Conservation (phyloP, 2,329 filamentous ascomycete species). For the Pyricularia pennisetigena region DNA sequence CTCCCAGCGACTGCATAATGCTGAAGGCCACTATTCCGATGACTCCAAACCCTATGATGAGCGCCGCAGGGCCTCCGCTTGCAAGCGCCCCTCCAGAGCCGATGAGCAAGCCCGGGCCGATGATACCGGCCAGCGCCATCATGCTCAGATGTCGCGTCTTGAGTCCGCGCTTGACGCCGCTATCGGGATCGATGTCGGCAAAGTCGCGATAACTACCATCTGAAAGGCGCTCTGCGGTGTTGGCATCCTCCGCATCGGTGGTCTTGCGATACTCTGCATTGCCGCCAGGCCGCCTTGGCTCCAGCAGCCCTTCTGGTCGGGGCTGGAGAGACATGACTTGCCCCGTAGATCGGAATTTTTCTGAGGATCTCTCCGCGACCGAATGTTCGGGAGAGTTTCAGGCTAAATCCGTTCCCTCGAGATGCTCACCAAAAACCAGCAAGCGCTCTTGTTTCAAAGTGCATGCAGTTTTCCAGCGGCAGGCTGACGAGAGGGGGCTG, state of each 20-base stretch:
- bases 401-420: background rate
- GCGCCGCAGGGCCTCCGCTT: conserved; percentile 58
- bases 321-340: background rate
- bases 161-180: conserved; percentile 58
- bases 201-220: conserved; percentile 21
- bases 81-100: conserved; percentile 61
- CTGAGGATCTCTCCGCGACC: background rate
- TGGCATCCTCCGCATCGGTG: background rate
- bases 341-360: background rate
- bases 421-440: background rate
- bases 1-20: conserved; percentile 65
- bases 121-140: conserved; percentile 53
- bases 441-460: background rate
- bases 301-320: background rate
- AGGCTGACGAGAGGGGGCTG: background rate
- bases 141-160: conserved; percentile 60
- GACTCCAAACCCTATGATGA: conserved; percentile 64
- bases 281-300: background rate
- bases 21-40: conserved; percentile 60
- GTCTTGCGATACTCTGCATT: background rate
- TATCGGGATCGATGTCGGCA: conserved; percentile 44
- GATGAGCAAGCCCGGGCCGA: conserved; percentile 62
- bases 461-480: background rate
- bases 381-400: background rate
- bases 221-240: background rate